Evolutionary conservation across 2,329 filamentous ascomycete species (phyloP), one percentile per base, ranked within the genome.

Genomic region (Podosphaera xanthii): DNA sequence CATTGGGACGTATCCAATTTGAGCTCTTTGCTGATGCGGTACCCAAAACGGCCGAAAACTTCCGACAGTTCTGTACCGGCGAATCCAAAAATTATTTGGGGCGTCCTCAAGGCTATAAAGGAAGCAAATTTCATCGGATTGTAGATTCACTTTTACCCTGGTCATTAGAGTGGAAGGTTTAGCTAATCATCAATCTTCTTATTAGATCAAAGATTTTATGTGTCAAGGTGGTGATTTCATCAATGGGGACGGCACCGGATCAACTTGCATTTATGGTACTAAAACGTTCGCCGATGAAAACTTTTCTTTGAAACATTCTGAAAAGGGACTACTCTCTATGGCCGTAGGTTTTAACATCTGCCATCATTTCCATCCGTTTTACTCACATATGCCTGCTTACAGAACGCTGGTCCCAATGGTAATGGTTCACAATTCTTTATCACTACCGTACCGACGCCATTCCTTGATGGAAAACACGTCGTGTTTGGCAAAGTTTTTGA

Each of bases 371-470:
- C 14, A 50, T 34, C 6, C n/a, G n/a, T 30, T 34, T 12, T 52
- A 33, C 49, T 52, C 34, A 33, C 22, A 52, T 33, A 3, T 38
- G 12, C 35, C 34, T n/a, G 10, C 30, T 30, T n/a, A 35, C 62
- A 92, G 84, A 96, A 96, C 70, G 86, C 86, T 35, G 91, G 91
- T 0, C 86, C 87, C 59, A 86, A 96, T 72, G 91, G 87, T 64
- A 97, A 97, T 71, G 92, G 92, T 44, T 89, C 82, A 61, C 92
- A 97, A 69, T 98, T 98, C 76, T 98, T 98, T 77, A 91, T 97
- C 74, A 96, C 90, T 1, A 92, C 87, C 0, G 85, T 85, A 1
- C 77, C 86, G 4, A 92, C 91, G 0, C 87, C 88, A 1, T 94
- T 94, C 69, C 75, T 98, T 34, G 86, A 97, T 72, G 80, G 79